Evolutionary conservation across 2,329 filamentous ascomycete species (phyloP), one percentile per base, ranked within the genome.

Genomic region (Arthrobotrys iridis): DNA sequence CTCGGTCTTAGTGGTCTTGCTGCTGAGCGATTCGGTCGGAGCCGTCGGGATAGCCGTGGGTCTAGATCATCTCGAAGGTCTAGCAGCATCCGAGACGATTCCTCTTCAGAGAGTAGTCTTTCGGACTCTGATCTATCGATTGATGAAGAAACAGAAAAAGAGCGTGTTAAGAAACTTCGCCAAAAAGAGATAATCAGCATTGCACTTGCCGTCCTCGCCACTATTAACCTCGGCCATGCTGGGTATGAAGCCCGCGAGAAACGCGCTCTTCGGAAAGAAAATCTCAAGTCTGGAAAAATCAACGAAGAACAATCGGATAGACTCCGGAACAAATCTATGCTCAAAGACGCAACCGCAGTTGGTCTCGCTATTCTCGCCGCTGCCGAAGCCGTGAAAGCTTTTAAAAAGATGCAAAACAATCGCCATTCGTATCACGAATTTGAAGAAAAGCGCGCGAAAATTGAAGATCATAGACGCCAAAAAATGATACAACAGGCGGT

Each of bases 81-180:
- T 4, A 35, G 24, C 10, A 18, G 30, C 20, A 18, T 28, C 18
- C 55, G 30, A 8, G 63, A 68, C 13, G 63, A 30, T 18, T 48
- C 45, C 5, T 75, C 70, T 18, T 68, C 71, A 6, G 71, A 75
- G 13, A 75, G 71, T 37, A 75, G 71, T 10, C 45, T 75, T 18
- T 75, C 71, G 2, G 72, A 76, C 28, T 71, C 72, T 3, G 66
- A 76, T 26, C 52, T 76, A 24, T 76, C 72, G 6, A 46, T 70
- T 7, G 72, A 76, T 15, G 72, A 76, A 41, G 18, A 60, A 20
- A 18, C 55, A 1, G 72, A 70, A 28, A 37, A 37, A 52, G 72
- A 76, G 0, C 72, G 72, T 8, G 18, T 46, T 4, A 75, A 75
- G 24, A 62, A 43, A 22, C 72, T 76, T 7, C 72, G 59, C 13